These are phyloP conservation scores for Begonia fuchsioides DNA, from an alignment of 306 rosid species.

Conservation along the genomic window DNA sequence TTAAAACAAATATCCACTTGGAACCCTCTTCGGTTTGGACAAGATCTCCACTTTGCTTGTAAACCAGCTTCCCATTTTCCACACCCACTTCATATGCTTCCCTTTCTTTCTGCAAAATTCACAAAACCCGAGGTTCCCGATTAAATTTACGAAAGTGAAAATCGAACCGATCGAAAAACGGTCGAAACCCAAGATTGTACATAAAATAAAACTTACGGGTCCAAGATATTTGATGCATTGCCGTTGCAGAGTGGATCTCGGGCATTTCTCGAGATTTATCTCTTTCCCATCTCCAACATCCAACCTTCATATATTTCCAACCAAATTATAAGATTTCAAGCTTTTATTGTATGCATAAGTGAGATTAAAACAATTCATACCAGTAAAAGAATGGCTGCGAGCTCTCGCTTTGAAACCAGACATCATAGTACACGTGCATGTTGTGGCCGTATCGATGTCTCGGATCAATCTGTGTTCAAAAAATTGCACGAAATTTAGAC, in stretches of 20 bases:
- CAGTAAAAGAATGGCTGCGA: conserved; percentile 75
- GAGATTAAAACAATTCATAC: no score
- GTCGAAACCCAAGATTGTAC: no score
- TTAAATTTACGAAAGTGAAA: no score
- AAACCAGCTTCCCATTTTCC: conserved; percentile 39
- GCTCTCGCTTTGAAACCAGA: conserved; percentile 57
- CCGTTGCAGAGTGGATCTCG: conserved; percentile 35
- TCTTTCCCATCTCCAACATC: conserved; percentile 86
- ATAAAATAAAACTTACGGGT: conserved; percentile 43
- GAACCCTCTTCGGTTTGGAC: conserved; percentile 45
- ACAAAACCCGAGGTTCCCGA: neutral
- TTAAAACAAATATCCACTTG: conserved; percentile 87
- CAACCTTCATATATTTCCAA: conserved; percentile 71
- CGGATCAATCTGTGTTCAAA: conserved; percentile 46
- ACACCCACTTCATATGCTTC: conserved; percentile 48
- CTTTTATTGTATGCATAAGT: no score
- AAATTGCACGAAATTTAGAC: no score
- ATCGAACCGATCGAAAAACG: no score
- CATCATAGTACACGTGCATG: conserved; percentile 45
- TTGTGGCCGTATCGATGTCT: conserved; percentile 91
- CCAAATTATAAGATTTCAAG: no score
- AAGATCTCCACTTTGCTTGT: conserved; percentile 27
- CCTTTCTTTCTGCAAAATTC: conserved; percentile 50
- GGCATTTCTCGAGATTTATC: conserved; percentile 39
- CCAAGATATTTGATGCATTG: conserved; percentile 78